Evolutionary conservation across 495 filamentous ascomycete genomes (phyloP), one percentile per base, ranked within the genome.

Genomic region (Gamarada debralockiae): DNA sequence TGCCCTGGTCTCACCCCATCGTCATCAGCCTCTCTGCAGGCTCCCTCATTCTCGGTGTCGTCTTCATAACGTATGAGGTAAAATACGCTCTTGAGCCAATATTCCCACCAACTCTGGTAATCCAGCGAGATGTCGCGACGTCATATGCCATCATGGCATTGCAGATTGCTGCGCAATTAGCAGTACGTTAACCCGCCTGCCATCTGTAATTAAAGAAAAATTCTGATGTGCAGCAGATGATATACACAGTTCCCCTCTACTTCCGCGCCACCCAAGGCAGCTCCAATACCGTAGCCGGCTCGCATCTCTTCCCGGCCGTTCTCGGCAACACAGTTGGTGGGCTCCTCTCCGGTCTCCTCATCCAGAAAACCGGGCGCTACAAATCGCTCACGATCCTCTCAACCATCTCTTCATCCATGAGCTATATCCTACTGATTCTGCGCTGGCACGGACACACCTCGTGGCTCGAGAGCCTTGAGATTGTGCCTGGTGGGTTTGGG

Each of bases 311-410:
- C 31, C 84, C 84, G 0, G 79, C 83, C 12, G 82, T 88, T 1
- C 60, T 79, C 0, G 85, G 82, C 5, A 88, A 87, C 58, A 77
- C 83, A 0, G 40, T 86, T 2, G 85, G 83, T 3, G 83, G 81
- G 1, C 56, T 89, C 0, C 25, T 81, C 1, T 74, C 82, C 0
- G 84, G 85, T 0, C n/a, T 63, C 0, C 70, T 76, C 51, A 88
- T 88, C 53, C 67, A 69, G 42, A 60, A 77, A 27, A 83, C 81
- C 0, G 84, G 83, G 0, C 70, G 74, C 3, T 86, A 84, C 64
- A 85, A 85, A 53, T 29, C 53, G 0, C 69, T 83, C 0, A 65
- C 80, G 4, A 58, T 83, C 17, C 15, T 78, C 1, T 77, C 80
- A 3, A 76, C 77, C 0, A 42, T 77, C 6, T 58, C 73, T 10